Evolutionary conservation across 2,329 filamentous ascomycete species (phyloP), one percentile per base, ranked within the genome.

Genomic region (Penicillium sp.): DNA sequence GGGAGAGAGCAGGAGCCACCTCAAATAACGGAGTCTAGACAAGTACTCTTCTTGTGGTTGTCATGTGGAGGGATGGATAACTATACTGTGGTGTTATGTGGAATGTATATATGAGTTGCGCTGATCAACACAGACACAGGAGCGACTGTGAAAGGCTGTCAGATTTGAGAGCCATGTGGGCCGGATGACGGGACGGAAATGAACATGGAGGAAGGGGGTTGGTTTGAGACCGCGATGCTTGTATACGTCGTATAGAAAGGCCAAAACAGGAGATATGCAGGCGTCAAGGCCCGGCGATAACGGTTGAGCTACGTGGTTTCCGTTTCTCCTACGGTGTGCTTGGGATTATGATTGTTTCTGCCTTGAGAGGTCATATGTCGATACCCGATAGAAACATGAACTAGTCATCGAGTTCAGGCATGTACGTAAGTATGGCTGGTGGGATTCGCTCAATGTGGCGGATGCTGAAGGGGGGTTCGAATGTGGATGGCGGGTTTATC

Each of bases 331-430:
- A 23, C 9, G 23, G 15, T 33, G 2, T 19, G 1, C 19, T 23
- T 38, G 38, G 4, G 33, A 51, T 43, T 29, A 12, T 36, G 47
- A 35, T 35, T 44, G 4, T 33, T 42, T n/a, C n/a, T 36, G 17
- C 13, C n/a, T 41, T 33, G 33, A 19, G 35, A 45, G 27, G 17
- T 42, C 54, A 57, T 53, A 57, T 57, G 54, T 35, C 17, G 29
- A 53, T 19, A 41, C 21, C 55, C 49, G 41, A 48, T 48, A 27
- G 23, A 42, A 36, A 35, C 12, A 23, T 31, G n/a, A 21, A 31
- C 21, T 50, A n/a, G n/a, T n/a, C n/a, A 36, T 51, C n/a, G 31
- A 55, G 53, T 55, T 6, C 29, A 50, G 39, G 6, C n/a, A 47
- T 53, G 15, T 48, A 19, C 19, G 1, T 19, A 39, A 12, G 9